Base-by-base conservation (phyloP, 495 filamentous ascomycete species). In the Hamigera avellanea region DNA sequence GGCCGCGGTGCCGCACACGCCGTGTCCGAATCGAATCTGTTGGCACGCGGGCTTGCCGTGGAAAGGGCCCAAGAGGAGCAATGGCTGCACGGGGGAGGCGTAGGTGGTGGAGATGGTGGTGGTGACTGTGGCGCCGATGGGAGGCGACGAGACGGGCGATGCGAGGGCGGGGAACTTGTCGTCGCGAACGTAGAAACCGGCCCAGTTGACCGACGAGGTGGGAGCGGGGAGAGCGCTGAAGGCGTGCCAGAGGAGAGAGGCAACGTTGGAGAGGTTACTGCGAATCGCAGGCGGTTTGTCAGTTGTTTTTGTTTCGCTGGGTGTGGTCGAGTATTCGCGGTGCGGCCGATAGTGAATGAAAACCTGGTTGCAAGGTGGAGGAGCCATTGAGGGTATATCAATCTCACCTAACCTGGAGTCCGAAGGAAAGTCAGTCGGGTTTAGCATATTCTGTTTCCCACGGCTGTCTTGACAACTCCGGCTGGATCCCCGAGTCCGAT, bases 21-120 rank as follows among this genome's bases (percentile, higher is more conserved):
- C 88, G 16, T 72, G 70, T 0, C 81, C 78, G 43, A 91, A 82
- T 4, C 66, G 57, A 46, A 94, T 94, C 39, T 75, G 79, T 59
- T 94, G 86, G 53, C 86, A 95, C 2, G 88, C 85, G 6, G 86
- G 80, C 43, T 86, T 81, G 29, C 88, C 88, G 33, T 88, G 79
- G 64, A 94, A 94, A 3, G 87, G 88, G 0, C 83, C 87, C 1
- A 93, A 74, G 40, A 93, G 79, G 30, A 93, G 70, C 9, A 4
- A 8, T 33, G 3, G 17, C 9, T 33, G 17, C n/a, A 12, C 46
- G 14, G 44, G 32, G 1, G 36, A 36, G 2, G 52, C 36, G 39
- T 53, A 46, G 30, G 52, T 57, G 16, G 51, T 53, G 1, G 50
- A 50, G 36, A 52, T 46, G 16, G 34, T 42, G 8, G 34, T 36